phyloP scores from a whole-genome alignment of 129 eudicot species.

The Flaveria linearis region DNA sequence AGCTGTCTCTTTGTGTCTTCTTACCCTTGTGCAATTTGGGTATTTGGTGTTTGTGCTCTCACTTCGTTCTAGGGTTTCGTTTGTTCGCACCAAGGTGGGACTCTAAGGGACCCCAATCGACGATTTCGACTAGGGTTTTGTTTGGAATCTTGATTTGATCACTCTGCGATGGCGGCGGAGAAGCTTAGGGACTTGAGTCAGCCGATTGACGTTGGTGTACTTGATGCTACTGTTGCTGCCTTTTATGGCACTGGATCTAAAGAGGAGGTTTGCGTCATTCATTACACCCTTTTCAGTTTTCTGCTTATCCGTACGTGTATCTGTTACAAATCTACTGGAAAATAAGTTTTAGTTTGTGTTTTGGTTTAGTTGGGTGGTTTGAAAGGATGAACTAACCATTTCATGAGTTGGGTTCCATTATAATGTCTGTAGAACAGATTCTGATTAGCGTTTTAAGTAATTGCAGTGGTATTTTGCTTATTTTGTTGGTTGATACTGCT shows the following conservation, averaged over 20 bases:
- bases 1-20: slow-evolving; percentile 54
- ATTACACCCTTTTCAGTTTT: background rate
- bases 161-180: slow-evolving; percentile 81
- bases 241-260: slow-evolving; percentile 99
- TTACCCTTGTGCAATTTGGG: slow-evolving; percentile 21
- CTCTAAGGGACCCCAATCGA: slow-evolving; percentile 2
- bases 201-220: slow-evolving; percentile 82
- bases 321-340: background rate
- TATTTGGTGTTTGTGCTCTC: background rate
- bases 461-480: background rate
- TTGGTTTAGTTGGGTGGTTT: background rate
- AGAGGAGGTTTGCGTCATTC: slow-evolving; percentile 59
- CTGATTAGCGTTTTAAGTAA: background rate
- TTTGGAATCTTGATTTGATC: slow-evolving; percentile 6
- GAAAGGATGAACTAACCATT: background rate
- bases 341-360: background rate
- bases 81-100: background rate
- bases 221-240: slow-evolving; percentile 92
- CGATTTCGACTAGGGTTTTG: slow-evolving; percentile 52
- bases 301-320: slow-evolving; percentile 1
- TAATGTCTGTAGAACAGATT: background rate
- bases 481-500: background rate
- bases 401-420: background rate
- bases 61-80: slow-evolving; percentile 37
- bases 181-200: slow-evolving; percentile 85